Conservation (phyloP, 2,329 filamentous ascomycete genomes). For the Fusarium graminum region DNA sequence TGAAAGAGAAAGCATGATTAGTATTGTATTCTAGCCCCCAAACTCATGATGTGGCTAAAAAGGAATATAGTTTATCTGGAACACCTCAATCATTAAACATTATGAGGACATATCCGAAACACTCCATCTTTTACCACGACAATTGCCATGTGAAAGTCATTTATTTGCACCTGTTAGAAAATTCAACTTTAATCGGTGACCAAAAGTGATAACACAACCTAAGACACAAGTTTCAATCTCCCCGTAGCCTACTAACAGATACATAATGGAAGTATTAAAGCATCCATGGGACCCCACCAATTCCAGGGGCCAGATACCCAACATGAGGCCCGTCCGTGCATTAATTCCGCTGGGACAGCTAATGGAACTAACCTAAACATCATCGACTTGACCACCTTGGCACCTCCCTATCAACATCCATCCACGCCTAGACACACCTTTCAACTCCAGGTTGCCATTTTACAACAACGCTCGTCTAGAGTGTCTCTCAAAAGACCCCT, state of each 20-base stretch:
- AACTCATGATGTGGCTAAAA: neutral
- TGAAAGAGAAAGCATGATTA: neutral
- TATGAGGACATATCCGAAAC: neutral
- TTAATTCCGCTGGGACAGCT: constrained; percentile 44
- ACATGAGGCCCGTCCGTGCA: constrained; percentile 23
- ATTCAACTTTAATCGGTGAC: neutral
- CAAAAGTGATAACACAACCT: constrained; percentile 5
- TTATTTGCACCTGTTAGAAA: neutral
- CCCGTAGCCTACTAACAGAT: constrained; percentile 20
- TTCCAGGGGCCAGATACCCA: constrained; percentile 39
- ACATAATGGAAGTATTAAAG: neutral
- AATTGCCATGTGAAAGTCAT: neutral
- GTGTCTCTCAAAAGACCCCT: constrained; percentile 1
- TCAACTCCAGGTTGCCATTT: constrained; percentile 46
- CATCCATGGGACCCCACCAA: constrained; percentile 8
- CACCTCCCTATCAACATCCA: constrained; percentile 47
- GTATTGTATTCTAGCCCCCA: constrained; percentile 5
- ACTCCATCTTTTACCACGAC: neutral
- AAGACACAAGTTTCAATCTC: constrained; percentile 10
- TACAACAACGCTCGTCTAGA: constrained; percentile 31
- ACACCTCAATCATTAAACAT: neutral
- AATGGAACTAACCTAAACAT: constrained; percentile 35
- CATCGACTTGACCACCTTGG: constrained; percentile 47
- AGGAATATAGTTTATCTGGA: neutral
- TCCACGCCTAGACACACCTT: constrained; percentile 36